Percentiles rank a stretch among this genome's conserved stretches.
Evolutionary conservation across 495 filamentous ascomycete species (phyloP).

Genomic region (Acidiella bohemica): DNA sequence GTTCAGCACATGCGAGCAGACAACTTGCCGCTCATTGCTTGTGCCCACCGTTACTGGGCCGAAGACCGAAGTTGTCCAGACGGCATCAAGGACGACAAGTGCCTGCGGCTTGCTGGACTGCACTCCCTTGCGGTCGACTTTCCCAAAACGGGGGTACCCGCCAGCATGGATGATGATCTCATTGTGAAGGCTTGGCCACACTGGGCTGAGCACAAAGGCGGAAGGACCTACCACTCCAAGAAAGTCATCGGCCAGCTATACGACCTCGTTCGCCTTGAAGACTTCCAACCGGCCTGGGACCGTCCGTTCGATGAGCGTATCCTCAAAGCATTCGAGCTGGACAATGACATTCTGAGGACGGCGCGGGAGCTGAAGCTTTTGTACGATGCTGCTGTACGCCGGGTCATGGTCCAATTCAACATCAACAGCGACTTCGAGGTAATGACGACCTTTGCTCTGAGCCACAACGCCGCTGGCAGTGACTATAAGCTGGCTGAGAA

Average conservation of each 20-base stretch:
- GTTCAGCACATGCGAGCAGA: conserved; percentile 92
- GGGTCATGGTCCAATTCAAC: conserved; percentile 75
- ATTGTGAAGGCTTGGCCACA: conserved; percentile 59
- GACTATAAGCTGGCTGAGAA: conserved; percentile 84
- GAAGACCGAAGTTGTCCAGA: conserved; percentile 38
- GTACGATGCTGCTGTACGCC: conserved; percentile 64
- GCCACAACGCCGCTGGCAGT: conserved; percentile 46
- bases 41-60: conserved; percentile 66
- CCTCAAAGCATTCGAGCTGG: conserved; percentile 45
- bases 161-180: conserved; percentile 48
- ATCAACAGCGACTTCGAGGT: conserved; percentile 86
- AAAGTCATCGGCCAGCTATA: conserved; percentile 76
- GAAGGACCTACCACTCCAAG: conserved; percentile 48
- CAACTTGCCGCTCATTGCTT: conserved; percentile 62
- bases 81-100: conserved; percentile 56
- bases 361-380: conserved; percentile 54
- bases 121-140: conserved; percentile 93
- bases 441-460: conserved; percentile 70
- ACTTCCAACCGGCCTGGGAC: conserved; percentile 58
- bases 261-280: conserved; percentile 50
- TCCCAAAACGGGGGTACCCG: conserved; percentile 72
- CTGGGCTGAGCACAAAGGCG: conserved; percentile 61
- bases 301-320: conserved; percentile 67
- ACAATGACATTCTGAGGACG: conserved; percentile 39
- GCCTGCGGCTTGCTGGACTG: conserved; percentile 59